Percentiles rank a stretch among this genome's conserved stretches.
These are phyloP conservation scores for Cryptosporidium meleagridis DNA, from an alignment of 169 alveolate genomes.

Conservation along the genomic window DNA sequence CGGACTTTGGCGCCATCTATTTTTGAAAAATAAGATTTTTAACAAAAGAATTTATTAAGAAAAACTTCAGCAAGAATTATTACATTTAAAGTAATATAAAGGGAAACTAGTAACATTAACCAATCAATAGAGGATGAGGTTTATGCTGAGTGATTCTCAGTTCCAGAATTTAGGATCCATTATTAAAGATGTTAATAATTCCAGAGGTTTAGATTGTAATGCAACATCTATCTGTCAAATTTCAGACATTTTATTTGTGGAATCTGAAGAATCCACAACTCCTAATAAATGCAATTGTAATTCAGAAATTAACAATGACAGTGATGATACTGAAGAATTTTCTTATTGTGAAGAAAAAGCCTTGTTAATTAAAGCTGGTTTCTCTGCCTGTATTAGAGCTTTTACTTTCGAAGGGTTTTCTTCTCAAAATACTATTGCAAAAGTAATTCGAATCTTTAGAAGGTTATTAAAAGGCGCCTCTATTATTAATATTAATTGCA, in stretches of 20 bases:
- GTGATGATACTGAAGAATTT: not conserved
- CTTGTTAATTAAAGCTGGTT: slow-evolving; percentile 34
- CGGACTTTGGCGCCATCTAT: slow-evolving; percentile 50
- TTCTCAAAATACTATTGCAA: not conserved
- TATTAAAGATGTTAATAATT: slow-evolving; percentile 11
- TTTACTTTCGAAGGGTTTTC: slow-evolving; percentile 5
- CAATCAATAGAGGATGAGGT: not conserved
- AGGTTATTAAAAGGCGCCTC: slow-evolving; percentile 24
- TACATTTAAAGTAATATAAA: not conserved
- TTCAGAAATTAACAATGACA: not conserved
- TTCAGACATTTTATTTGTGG: slow-evolving; percentile 45
- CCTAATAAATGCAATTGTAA: slow-evolving; percentile 1
- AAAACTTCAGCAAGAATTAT: not conserved
- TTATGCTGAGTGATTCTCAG: slow-evolving; percentile 13
- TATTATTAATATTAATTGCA: slow-evolving; percentile 8
- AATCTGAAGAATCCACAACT: not conserved
- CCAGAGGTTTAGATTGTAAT: slow-evolving; percentile 18
- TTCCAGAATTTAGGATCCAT: slow-evolving; percentile 24
- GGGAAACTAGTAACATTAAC: not conserved
- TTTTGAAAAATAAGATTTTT: not conserved
- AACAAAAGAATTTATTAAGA: not conserved
- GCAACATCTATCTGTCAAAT: slow-evolving; percentile 23
- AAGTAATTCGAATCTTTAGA: slow-evolving; percentile 17
- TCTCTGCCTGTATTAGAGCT: slow-evolving; percentile 22
- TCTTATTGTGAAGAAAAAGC: slow-evolving; percentile 28